Evolutionary conservation across 345 rosid species (phyloP).

Genomic region (Adansonia digitata): DNA sequence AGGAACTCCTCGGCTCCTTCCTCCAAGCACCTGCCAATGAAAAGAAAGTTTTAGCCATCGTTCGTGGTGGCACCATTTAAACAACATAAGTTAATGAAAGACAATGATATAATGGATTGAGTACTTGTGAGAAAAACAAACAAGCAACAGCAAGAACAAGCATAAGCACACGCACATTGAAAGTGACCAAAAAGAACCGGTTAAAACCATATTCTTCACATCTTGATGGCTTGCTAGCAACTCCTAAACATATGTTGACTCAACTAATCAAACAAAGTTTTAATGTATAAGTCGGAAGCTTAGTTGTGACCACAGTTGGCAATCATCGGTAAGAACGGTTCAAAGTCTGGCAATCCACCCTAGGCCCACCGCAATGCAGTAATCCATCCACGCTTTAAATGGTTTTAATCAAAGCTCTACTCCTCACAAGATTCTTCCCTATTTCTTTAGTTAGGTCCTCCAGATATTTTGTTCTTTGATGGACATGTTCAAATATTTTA

Average conservation of each 20-base stretch:
- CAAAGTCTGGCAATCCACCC: no score
- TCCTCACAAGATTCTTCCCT: no score
- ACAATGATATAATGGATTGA: background rate
- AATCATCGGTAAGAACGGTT: background rate
- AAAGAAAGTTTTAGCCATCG: background rate
- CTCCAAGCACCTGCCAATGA: conserved; percentile 57
- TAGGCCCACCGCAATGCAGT: no score
- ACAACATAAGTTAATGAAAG: background rate
- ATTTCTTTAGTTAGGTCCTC: background rate
- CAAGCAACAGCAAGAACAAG: background rate
- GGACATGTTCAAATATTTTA: background rate
- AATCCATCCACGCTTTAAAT: no score
- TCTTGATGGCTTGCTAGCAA: background rate
- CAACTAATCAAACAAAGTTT: background rate
- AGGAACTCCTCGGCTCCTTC: conserved; percentile 92
- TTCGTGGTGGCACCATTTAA: background rate
- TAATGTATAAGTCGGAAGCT: no score
- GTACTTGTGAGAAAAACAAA: background rate
- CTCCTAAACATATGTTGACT: background rate
- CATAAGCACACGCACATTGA: background rate
- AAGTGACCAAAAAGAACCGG: background rate
- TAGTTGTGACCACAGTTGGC: no score
- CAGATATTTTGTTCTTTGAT: background rate
- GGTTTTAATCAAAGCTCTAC: no score
- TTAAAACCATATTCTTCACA: background rate